Base-by-base conservation (phyloP, 495 filamentous ascomycete species). In the Podospora didyma region DNA sequence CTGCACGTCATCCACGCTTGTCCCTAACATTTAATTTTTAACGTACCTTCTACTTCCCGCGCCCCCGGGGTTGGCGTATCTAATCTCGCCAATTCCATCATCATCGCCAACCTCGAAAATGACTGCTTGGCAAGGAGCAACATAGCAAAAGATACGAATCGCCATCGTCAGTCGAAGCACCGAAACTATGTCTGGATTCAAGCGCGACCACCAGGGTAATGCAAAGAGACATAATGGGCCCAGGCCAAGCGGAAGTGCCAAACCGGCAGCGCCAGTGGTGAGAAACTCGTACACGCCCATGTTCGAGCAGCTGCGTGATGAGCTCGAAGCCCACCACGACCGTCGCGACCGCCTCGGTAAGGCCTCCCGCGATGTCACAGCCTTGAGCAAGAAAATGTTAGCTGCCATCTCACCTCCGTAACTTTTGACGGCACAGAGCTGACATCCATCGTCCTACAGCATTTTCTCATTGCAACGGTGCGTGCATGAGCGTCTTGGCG, bases 331-430 rank as follows among this genome's bases (percentile, higher is more conserved):
- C 70, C 93, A 98, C 67, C 89, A 98, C 60, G 95, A 96, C 72
- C 85, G 93, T 12, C 84, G 94, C 35, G 92, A 96, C 71, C 82
- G 88, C 23, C 81, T 96, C 53, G 89, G 93, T 57, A 97, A 97
- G 73, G 84, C 84, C 2, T 91, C 88, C 14, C 78, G 93, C 41
- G 94, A 97, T 73, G 87, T 97, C 58, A 98, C 95, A 7, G 92
- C 89, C 0, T 69, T 89, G 41, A 96, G 91, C 74, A 98, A 98
- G 80, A 97, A 97, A 78, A 95, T 97, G 94, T 96, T 72, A 75
- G 75, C 52, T 26, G 57, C 42, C 3, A 14, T 24, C n/a, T n/a
- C n/a, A n/a, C n/a, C 19, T 17, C 12, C 19, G 26, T 44, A 24
- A 5, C 16, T 5, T 39, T 5, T 49, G 20, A 5, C 16, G 23